phyloP scores from a whole-genome alignment of 2,329 filamentous ascomycete species.

The Knufia fluminis region DNA sequence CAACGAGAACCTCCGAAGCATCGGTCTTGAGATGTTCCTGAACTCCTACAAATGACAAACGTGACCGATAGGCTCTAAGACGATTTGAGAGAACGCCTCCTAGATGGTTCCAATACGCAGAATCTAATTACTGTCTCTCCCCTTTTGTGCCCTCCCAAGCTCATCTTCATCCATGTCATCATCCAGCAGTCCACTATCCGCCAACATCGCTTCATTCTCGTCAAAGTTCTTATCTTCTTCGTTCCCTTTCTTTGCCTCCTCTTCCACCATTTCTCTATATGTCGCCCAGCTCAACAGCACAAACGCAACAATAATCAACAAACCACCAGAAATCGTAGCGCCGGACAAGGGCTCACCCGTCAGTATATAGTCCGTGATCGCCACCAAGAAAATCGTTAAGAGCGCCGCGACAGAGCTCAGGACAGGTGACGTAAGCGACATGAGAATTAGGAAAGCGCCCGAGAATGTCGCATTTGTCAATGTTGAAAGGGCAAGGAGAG shows the following conservation, averaged over 20 bases:
- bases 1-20: no score
- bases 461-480: slow-evolving; percentile 86
- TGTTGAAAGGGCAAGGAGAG: slow-evolving; percentile 71
- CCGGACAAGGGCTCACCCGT: slow-evolving; percentile 66
- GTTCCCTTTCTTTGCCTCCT: slow-evolving; percentile 51
- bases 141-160: not conserved
- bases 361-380: slow-evolving; percentile 77
- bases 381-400: slow-evolving; percentile 93
- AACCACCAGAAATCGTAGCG: slow-evolving; percentile 70
- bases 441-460: slow-evolving; percentile 84
- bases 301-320: slow-evolving; percentile 82
- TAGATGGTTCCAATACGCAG: not conserved
- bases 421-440: slow-evolving; percentile 85
- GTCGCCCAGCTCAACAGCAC: slow-evolving; percentile 82
- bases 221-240: slow-evolving; percentile 35
- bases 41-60: no score
- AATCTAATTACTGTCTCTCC: slow-evolving; percentile 4
- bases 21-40: no score
- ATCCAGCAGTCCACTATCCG: not conserved
- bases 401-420: slow-evolving; percentile 86
- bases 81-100: no score
- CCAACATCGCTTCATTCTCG: slow-evolving; percentile 27
- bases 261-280: slow-evolving; percentile 85
- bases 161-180: slow-evolving; percentile 11
- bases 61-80: no score